Percentiles rank a stretch among this genome's conserved stretches.
Conservation (phyloP, 139 green algal genomes). For the Chara braunii region DNA sequence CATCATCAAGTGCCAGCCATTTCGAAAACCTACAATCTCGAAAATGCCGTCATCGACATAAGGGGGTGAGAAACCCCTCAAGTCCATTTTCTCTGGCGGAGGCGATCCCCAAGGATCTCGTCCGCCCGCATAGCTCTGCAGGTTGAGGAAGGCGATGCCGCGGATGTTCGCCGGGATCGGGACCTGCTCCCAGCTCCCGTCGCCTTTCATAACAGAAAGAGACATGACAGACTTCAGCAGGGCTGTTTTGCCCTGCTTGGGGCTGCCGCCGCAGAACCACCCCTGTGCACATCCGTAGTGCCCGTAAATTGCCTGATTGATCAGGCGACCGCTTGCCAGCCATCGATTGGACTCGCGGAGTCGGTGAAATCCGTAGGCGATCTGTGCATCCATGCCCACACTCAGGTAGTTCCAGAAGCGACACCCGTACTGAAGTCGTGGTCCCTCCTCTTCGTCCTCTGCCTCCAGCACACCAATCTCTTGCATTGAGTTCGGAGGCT, state of each 20-base stretch:
- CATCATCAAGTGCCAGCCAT: constrained; percentile 33
- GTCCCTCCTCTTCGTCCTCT: too few species aligned
- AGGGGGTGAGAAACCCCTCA: neutral
- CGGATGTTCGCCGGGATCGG: neutral
- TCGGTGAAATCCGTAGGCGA: constrained; percentile 29
- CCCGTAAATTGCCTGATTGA: constrained; percentile 33
- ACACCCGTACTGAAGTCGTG: too few species aligned
- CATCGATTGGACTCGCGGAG: constrained; percentile 22
- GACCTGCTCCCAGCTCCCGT: neutral
- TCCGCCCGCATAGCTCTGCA: constrained; percentile 44
- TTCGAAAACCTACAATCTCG: constrained; percentile 39
- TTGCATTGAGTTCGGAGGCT: too few species aligned
- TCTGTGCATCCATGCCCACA: constrained; percentile 37
- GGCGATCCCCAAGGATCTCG: constrained; percentile 35
- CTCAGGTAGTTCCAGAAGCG: constrained; percentile 39
- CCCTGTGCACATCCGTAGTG: constrained; percentile 27
- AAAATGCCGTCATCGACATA: constrained; percentile 29
- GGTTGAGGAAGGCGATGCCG: constrained; percentile 30
- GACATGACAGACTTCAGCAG: too few species aligned
- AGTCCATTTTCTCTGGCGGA: neutral
- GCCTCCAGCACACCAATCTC: too few species aligned
- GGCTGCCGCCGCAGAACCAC: constrained; percentile 25
- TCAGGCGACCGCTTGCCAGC: constrained; percentile 21
- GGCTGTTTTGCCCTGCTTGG: too few species aligned
- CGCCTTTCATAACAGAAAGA: neutral